Evolutionary conservation across 331 rosid genomes (phyloP).

Genomic region (Quercus tomentella): DNA sequence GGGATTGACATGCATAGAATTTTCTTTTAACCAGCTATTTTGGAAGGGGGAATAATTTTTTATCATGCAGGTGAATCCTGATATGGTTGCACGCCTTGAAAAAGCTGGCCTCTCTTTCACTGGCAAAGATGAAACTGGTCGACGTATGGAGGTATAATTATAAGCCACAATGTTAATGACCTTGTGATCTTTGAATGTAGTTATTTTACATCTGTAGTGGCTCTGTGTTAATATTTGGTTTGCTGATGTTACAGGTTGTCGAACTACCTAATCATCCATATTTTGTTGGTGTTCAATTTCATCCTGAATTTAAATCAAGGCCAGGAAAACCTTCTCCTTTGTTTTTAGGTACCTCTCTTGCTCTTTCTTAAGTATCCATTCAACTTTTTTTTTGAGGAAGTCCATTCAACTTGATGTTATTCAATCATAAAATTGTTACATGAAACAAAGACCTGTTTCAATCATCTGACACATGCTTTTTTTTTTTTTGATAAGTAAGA

Average conservation of each 20-base stretch:
- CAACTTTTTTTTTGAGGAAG: too few species aligned
- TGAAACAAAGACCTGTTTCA: conserved; percentile 23
- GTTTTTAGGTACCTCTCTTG: conserved; percentile 38
- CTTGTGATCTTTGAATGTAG: not conserved
- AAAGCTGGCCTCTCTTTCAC: conserved; percentile 54
- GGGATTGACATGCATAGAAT: not conserved
- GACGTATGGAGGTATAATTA: conserved; percentile 50
- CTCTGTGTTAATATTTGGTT: not conserved
- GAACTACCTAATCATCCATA: conserved; percentile 55
- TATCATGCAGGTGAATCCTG: conserved; percentile 52
- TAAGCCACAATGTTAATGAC: not conserved
- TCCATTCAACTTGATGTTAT: conserved; percentile 1
- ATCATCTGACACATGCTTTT: conserved; percentile 22
- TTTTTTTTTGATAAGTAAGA: too few species aligned
- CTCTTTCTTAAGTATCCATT: not conserved
- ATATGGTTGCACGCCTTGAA: conserved; percentile 45
- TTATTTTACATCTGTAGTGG: not conserved
- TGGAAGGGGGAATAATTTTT: conserved; percentile 7
- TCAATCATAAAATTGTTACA: not conserved
- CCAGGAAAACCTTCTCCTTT: conserved; percentile 60
- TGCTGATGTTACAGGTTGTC: conserved; percentile 36
- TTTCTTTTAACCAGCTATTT: not conserved
- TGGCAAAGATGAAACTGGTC: conserved; percentile 52
- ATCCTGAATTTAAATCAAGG: conserved; percentile 60
- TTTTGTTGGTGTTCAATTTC: conserved; percentile 60